Base-by-base conservation (phyloP, 2,329 filamentous ascomycete species). In the Moelleriella libera region DNA sequence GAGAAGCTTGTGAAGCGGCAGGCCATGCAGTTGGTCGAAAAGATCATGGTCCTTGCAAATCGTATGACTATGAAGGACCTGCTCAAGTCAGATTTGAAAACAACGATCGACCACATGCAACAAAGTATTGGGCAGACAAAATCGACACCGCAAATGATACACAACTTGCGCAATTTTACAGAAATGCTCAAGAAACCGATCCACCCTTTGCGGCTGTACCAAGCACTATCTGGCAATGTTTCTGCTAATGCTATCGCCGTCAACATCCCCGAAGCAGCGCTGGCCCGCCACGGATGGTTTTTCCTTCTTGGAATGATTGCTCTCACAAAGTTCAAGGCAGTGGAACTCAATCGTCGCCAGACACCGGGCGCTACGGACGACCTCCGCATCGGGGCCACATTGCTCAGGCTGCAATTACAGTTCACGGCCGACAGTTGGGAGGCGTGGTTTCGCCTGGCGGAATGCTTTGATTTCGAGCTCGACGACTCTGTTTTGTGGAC, bases 41-140 rank as follows among this genome's bases (percentile, higher is more conserved):
- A 89, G 58, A 78, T 97, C 39, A 83, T 94, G 58, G 71, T 78
- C 37, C 80, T 96, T 49, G 87, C 87, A 2, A 82, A 83, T 45
- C 82, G 85, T 51, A 83, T 96, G 71, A 82, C 86, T 28, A 85
- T 94, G 68, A 94, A 90, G 57, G 92, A 97, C 54, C 68, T 97
- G 14, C 78, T 88, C 12, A 97, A 94, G 62, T 92, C 88, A 12
- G 88, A 97, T 48, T 71, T 98, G 47, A 94, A 90, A 61, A 79
- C 75, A 12, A 88, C 88, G 0, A 92, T 98, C 49, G 92, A 98
- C 50, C 88, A 89, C 55, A 87, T 98, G 65, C 89, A 97, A 60
- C 82, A 87, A 54, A 83, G 86, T 5, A 83, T 97, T 47, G 88
- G 87, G 1, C 76, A 78, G 47, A 78, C 83, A 30, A 95, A 89